Evolutionary conservation across 257 asterid species (phyloP), one percentile per base, ranked within the genome.

Genomic region (Coffea eugenioides): DNA sequence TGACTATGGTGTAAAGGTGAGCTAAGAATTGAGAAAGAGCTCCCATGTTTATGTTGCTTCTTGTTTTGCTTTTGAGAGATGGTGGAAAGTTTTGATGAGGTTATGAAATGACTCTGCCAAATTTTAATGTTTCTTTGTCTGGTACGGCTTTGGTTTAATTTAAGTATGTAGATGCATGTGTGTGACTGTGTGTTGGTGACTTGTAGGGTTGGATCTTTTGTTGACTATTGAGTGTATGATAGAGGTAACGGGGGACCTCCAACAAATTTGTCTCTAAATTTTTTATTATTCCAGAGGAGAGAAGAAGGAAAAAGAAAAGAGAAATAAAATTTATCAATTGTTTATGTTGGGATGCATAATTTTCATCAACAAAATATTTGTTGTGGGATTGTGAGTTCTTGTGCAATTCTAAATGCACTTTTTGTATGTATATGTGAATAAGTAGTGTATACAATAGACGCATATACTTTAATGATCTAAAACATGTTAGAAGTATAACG

Each of bases 1-100:
- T 2, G 59, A 62, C 56, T 6, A 59, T 11, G 20, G 75, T 78
- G 77, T 78, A 78, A 57, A 78, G 69, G 1, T 57, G 76, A 41
- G 77, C 11, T 18, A 78, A 10, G 59, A 71, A 15, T 16, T 70
- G 69, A 21, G 77, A 69, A 9, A 78, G 23, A 54, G 57, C 71
- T 1, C 71, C 76, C 82, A 78, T 77, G 16, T n/a, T 71, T 14
- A 36, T 64, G 8, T 7, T 12, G 3, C 11, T 12, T 0, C 11
- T 67, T n/a, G 39, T n/a, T 64, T 8, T n/a, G 36, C 8, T 67
- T 36, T 15, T 16, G 15, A 15, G 71, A 12, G 71, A 66, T 66
- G 39, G 34, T 31, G 20, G 54, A 8, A 67, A 67, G 48, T 67
- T 67, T 23, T n/a, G 36, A 27, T 67, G 48, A 2, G 46, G 71